Conservation (phyloP, 768 basidiomycete genomes). For the Boletus pseudopeckii region DNA sequence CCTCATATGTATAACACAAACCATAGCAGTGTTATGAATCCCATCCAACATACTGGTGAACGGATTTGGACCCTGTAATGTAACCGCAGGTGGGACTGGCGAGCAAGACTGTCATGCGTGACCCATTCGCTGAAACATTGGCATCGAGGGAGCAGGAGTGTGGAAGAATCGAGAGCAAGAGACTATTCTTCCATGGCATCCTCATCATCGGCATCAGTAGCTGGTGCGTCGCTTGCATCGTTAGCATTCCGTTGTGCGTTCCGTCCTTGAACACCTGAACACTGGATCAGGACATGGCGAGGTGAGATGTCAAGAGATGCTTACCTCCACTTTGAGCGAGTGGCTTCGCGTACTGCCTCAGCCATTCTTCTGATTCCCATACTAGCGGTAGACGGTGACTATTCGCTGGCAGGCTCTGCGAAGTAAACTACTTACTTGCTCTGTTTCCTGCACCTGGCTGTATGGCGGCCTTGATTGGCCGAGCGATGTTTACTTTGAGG, state of each 20-base stretch:
- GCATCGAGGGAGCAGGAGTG: not conserved
- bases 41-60: not conserved
- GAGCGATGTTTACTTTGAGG: constrained; percentile 80
- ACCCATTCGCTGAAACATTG: not conserved
- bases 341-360: constrained; percentile 77
- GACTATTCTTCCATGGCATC: constrained; percentile 69
- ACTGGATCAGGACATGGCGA: constrained; percentile 1
- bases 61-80: not conserved
- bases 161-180: not conserved
- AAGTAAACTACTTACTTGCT: constrained; percentile 53
- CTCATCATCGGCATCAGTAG: constrained; percentile 35
- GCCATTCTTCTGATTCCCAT: constrained; percentile 97
- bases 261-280: constrained; percentile 54
- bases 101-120: not conserved
- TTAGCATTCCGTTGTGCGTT: constrained; percentile 30
- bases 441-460: constrained; percentile 66
- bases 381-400: constrained; percentile 44
- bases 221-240: constrained; percentile 20
- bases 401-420: not conserved
- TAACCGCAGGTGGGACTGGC: not conserved
- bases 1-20: constrained; percentile 1
- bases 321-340: constrained; percentile 70
- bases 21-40: constrained; percentile 4
- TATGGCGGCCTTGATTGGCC: constrained; percentile 70
- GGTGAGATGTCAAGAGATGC: constrained; percentile 12